Percentiles rank a stretch among this genome's conserved stretches.
Evolutionary conservation across 306 rosid species (phyloP).

Genomic region (Neltuma alba): DNA sequence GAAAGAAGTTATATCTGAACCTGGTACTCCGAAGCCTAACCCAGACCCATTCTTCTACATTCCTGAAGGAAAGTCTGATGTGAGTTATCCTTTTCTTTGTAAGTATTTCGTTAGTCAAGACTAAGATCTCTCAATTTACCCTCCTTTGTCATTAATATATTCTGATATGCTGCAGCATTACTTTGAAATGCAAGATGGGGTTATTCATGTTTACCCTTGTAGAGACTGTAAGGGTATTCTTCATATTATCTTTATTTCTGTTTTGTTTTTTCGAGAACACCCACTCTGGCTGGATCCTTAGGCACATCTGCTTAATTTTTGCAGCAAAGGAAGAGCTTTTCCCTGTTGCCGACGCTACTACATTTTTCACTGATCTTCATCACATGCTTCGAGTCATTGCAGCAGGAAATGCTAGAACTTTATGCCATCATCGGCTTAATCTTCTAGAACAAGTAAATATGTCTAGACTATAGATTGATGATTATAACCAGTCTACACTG

Average conservation of each 20-base stretch:
- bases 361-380: constrained; percentile 98
- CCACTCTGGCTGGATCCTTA: constrained; percentile 19
- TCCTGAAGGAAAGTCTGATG: constrained; percentile 86
- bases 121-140: constrained; percentile 24
- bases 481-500: constrained; percentile 31
- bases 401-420: constrained; percentile 93
- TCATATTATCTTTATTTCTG: constrained; percentile 20
- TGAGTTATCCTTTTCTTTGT: constrained; percentile 53
- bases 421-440: constrained; percentile 94
- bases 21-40: constrained; percentile 92
- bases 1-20: constrained; percentile 89
- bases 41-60: constrained; percentile 72
- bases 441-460: constrained; percentile 87
- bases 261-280: constrained; percentile 8
- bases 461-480: constrained; percentile 7
- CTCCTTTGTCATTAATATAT: constrained; percentile 30
- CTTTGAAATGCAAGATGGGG: constrained; percentile 93
- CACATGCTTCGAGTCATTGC: constrained; percentile 93
- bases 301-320: constrained; percentile 26
- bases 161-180: constrained; percentile 68
- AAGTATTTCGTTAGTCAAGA: background rate
- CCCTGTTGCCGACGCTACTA: constrained; percentile 95
- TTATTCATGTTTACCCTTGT: constrained; percentile 80
- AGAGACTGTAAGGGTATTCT: constrained; percentile 55
- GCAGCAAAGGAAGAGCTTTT: constrained; percentile 93